Evolutionary conservation across 2,329 filamentous ascomycete species (phyloP), one percentile per base, ranked within the genome.

Genomic region (Microthyrium microscopicum): DNA sequence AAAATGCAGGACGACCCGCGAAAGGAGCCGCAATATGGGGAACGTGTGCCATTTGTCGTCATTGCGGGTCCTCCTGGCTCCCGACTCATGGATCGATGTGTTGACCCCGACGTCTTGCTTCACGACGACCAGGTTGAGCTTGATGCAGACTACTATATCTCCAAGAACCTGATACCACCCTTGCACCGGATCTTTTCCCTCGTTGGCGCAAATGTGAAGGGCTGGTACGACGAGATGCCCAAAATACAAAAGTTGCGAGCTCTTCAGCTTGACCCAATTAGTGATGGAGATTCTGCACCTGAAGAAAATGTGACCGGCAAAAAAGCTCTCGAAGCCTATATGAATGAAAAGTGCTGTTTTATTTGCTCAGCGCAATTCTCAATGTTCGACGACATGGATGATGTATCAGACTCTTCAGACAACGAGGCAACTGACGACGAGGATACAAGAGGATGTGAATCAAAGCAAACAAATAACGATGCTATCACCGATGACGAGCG

Each of bases 161-260:
- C 70, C 13, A 95, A 94, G 60, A 95, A 94, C 50, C 51, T 98
- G 6, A 91, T 98, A 31, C 89, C 89, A 5, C 89, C 89, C 1
- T 66, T 98, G 1, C 87, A 95, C 54, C 76, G 89, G 19, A 94
- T 98, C 42, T 94, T 98, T 61, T 93, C 89, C 47, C 74, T 98
- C 3, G 80, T 95, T 3, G 89, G 89, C 5, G 89, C 84, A 20
- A 92, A 89, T 50, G 80, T 95, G 1, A 63, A 80, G 13, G 68
- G 72, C 38, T 98, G 89, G 89, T 95, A 84, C 48, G 83, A 93
- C 41, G 84, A 94, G 55, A 91, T 95, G 83, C 87, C 87, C 29
- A 93, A 91, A 52, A 65, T 89, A 15, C 79, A 84, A 48, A 74
- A 77, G 6, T 70, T 87, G 29, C 68, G 76, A 70, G 68, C 35